Base-by-base conservation (phyloP, 192 early-diverging fungal species). In the Coemansia aciculifera region DNA sequence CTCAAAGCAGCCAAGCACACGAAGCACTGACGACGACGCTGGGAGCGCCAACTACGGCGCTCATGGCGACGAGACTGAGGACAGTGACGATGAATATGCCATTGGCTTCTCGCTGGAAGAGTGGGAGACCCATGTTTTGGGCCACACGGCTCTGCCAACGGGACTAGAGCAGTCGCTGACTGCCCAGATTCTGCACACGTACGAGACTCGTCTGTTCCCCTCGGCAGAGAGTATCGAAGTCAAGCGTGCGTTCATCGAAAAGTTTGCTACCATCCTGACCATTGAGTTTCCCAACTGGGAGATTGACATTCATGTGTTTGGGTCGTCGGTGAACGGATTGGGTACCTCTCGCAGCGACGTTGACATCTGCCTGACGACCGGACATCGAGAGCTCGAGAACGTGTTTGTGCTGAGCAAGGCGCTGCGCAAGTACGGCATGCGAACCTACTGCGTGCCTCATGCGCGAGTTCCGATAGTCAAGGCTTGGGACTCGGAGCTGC, bases 381-480 rank as follows among this genome's bases (percentile, higher is more conserved):
- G 87, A 23, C 92, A 91, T 87, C 82, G 86, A 29, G 93, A 93
- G 68, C 75, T 92, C 19, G 82, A 87, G 60, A 86, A 91, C 62
- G 87, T 98, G 64, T 86, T 87, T 68, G 85, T 89, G 52, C 69
- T 98, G 46, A 93, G 90, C 27, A 85, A 84, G 37, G 84, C 80
- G 31, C 86, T 98, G 65, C 79, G 85, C 62, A 93, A 88, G 85
- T 78, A 92, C 79, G 91, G 90, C 31, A 97, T 97, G 92, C 82
- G 87, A 54, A 86, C 88, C 37, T 86, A 86, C 38, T 93, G 90
- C 36, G 89, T 98, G 8, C 87, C 90, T 12, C 86, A 88, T 9
- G 96, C 96, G 12, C 93, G 92, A 51, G 96, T 98, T 5, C 95
- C 94, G 0, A 95, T 98, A 34, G 95, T 97, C 68, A 92, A 94